phyloP scores from a whole-genome alignment of 805 yeast genomes.

The Crinitomyces ghanaensis region DNA sequence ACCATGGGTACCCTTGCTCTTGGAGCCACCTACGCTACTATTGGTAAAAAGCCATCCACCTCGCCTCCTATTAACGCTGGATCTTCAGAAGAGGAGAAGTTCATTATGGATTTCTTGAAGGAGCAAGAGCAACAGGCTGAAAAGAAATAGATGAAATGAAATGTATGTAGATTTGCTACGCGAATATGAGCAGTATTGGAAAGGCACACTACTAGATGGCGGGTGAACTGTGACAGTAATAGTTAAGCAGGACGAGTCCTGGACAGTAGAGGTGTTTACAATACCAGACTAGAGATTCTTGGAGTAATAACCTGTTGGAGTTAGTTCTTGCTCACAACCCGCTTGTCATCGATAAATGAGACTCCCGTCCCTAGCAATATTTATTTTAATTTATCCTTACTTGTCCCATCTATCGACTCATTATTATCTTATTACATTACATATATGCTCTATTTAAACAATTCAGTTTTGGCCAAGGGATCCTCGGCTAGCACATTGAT shows the following conservation, averaged over 20 bases:
- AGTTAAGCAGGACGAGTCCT: too few species aligned
- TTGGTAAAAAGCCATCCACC: conserved; percentile 43
- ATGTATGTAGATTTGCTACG: neutral
- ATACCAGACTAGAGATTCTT: too few species aligned
- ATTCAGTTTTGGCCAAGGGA: conserved; percentile 67
- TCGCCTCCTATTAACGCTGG: conserved; percentile 63
- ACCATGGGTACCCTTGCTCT: conserved; percentile 63
- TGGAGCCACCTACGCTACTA: conserved; percentile 56
- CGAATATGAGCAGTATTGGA: neutral
- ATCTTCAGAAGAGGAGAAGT: conserved; percentile 82
- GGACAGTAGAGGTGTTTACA: too few species aligned
- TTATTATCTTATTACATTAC: neutral
- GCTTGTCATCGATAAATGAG: too few species aligned
- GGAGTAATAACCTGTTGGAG: too few species aligned
- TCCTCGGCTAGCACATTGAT: conserved; percentile 62
- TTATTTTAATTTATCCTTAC: neutral
- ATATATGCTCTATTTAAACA: conserved; percentile 42
- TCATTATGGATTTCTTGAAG: conserved; percentile 40
- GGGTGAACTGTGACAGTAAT: too few species aligned
- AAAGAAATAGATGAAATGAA: conserved; percentile 11
- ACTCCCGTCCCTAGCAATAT: too few species aligned
- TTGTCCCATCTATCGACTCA: neutral
- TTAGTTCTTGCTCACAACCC: too few species aligned
- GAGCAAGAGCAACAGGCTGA: conserved; percentile 28
- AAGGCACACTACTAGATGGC: too few species aligned